A percentile compares a stretch with the other conserved stretches of the same genome.
phyloP scores from a whole-genome alignment of 2,329 filamentous ascomycete species.

The Sphaerulina musiva region DNA sequence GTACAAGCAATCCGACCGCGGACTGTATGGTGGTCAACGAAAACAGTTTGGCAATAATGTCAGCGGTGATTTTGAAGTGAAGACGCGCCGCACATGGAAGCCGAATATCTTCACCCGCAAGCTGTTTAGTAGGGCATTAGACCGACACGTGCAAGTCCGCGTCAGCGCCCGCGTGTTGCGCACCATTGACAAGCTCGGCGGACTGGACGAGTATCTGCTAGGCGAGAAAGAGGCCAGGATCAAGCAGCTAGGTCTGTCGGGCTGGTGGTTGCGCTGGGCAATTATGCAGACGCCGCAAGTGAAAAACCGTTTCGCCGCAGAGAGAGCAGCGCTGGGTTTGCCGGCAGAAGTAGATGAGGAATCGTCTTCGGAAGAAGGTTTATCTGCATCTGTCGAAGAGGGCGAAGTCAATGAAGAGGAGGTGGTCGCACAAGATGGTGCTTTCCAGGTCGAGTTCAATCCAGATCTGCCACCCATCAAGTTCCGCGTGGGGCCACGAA shows the following conservation, averaged over 20 bases:
- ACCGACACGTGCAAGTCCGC: conserved; percentile 58
- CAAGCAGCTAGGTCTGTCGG: conserved; percentile 79
- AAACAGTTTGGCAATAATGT: conserved; percentile 78
- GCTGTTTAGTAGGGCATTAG: conserved; percentile 59
- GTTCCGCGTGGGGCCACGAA: conserved; percentile 28
- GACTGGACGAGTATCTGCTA: conserved; percentile 84
- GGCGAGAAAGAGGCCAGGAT: conserved; percentile 71
- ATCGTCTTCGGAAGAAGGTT: conserved; percentile 16
- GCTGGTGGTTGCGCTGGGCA: conserved; percentile 84
- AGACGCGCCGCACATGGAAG: conserved; percentile 66
- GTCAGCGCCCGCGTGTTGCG: conserved; percentile 61
- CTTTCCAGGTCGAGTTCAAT: conserved; percentile 26
- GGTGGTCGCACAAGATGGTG: conserved; percentile 23
- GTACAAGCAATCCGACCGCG: conserved; percentile 72
- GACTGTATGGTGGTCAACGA: conserved; percentile 51
- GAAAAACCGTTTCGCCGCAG: conserved; percentile 56
- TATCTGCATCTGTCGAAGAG: conserved; percentile 10
- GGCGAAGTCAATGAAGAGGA: conserved; percentile 17
- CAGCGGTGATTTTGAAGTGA: conserved; percentile 59
- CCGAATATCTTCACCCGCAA: conserved; percentile 65
- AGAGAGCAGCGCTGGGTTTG: conserved; percentile 62
- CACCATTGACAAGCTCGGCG: conserved; percentile 73
- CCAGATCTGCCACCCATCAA: conserved; percentile 25
- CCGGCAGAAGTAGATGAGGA: conserved; percentile 31
- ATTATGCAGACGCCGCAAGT: conserved; percentile 73